Conservation (phyloP, 805 yeast genomes). For the Barnettozyma vustinii region DNA sequence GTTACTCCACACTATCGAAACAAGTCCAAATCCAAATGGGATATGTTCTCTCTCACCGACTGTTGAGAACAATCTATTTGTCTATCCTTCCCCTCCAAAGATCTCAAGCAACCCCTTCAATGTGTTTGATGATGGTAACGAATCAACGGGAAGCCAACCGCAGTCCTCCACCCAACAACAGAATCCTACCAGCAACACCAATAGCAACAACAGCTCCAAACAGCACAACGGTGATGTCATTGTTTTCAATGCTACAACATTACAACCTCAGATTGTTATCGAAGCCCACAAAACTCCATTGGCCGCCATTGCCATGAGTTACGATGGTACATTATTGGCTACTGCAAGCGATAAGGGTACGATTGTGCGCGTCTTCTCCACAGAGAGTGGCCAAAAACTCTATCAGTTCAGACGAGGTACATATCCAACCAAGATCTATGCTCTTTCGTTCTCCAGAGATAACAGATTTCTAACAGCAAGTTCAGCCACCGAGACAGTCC, state of each 20-base stretch:
- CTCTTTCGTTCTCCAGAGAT: slow-evolving; percentile 69
- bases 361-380: slow-evolving; percentile 62
- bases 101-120: slow-evolving; percentile 24
- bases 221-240: slow-evolving; percentile 58
- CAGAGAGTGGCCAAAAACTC: slow-evolving; percentile 54
- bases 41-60: slow-evolving; percentile 57
- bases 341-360: slow-evolving; percentile 79
- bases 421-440: slow-evolving; percentile 74
- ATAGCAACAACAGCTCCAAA: slow-evolving; percentile 28
- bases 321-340: slow-evolving; percentile 62
- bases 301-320: slow-evolving; percentile 57
- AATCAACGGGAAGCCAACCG: not conserved
- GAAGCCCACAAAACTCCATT: slow-evolving; percentile 70
- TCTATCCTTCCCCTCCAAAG: slow-evolving; percentile 75
- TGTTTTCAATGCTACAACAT: slow-evolving; percentile 52
- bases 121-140: slow-evolving; percentile 4
- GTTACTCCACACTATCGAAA: slow-evolving; percentile 50
- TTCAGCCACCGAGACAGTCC: slow-evolving; percentile 88
- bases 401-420: slow-evolving; percentile 78
- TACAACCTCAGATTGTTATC: slow-evolving; percentile 62
- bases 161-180: slow-evolving; percentile 1
- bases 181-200: not conserved
- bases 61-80: slow-evolving; percentile 48
- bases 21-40: slow-evolving; percentile 45
- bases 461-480: slow-evolving; percentile 74